A percentile compares a stretch with the other conserved stretches of the same genome.
These are phyloP conservation scores for Sedum album DNA, from an alignment of 164 flowering plant species.

Conservation along the genomic window DNA sequence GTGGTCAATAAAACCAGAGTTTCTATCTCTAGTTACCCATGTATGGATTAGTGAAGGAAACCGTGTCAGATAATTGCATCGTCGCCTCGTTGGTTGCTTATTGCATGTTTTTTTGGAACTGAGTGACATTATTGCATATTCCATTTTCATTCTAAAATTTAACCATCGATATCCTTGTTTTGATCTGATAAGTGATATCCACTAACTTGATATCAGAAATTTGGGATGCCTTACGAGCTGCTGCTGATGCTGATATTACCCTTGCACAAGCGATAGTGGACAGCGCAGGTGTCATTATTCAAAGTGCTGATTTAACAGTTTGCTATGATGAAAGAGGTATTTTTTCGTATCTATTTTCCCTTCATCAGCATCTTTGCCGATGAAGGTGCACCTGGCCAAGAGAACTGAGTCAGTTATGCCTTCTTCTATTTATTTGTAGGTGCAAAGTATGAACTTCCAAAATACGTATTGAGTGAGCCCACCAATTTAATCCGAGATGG, in stretches of 20 bases:
- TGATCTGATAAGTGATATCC: not conserved
- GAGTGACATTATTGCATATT: not conserved
- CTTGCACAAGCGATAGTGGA: constrained; percentile 65
- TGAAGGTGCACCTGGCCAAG: too few species aligned
- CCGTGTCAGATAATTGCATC: too few species aligned
- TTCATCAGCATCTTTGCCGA: too few species aligned
- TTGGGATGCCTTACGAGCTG: constrained; percentile 86
- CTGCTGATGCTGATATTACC: constrained; percentile 58
- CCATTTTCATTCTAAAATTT: too few species aligned
- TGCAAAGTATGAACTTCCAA: constrained; percentile 78
- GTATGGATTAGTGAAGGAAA: too few species aligned
- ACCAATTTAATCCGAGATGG: constrained; percentile 48
- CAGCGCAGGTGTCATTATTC: constrained; percentile 70
- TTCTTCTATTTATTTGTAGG: constrained; percentile 32
- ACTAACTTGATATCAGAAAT: constrained; percentile 34
- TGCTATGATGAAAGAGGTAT: not conserved
- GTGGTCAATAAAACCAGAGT: not conserved
- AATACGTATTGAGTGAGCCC: constrained; percentile 73
- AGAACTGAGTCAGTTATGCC: not conserved
- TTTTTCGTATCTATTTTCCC: not conserved
- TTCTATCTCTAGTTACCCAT: too few species aligned
- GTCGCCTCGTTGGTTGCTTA: not conserved
- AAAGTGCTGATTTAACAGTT: constrained; percentile 52
- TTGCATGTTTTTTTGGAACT: not conserved
- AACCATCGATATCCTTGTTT: not conserved